phyloP scores from a whole-genome alignment of 208 protist species.

The Leishmania mexicana region DNA sequence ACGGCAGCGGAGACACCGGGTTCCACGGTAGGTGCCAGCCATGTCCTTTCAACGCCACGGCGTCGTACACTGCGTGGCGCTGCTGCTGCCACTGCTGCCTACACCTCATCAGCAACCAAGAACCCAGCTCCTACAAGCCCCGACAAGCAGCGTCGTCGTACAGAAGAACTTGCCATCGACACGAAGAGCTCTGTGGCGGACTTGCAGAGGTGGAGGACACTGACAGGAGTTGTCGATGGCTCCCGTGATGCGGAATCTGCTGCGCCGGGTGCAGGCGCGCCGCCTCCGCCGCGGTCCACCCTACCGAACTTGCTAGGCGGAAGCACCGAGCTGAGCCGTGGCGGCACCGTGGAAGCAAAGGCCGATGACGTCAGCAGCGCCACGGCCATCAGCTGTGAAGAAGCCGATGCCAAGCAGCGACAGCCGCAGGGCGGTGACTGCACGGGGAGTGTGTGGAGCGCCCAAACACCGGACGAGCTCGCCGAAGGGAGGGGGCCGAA shows the following conservation, averaged over 20 bases:
- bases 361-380: not conserved
- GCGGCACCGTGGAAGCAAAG: not conserved
- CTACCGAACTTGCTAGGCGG: slow-evolving; percentile 9
- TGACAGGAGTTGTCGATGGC: not conserved
- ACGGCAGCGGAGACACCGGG: not conserved
- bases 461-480: not conserved
- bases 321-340: slow-evolving; percentile 8
- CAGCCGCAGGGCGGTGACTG: not conserved
- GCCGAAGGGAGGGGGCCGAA: not conserved
- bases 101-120: not conserved
- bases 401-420: not conserved
- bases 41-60: slow-evolving; percentile 14
- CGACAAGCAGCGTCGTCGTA: not conserved
- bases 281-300: not conserved
- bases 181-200: not conserved
- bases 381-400: not conserved
- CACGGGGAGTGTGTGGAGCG: not conserved
- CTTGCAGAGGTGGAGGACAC: not conserved
- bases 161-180: not conserved
- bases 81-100: slow-evolving; percentile 3
- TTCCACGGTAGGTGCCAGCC: not conserved
- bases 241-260: not conserved
- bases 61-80: slow-evolving; percentile 21
- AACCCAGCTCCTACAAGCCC: not conserved
- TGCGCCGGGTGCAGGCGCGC: not conserved